Base-by-base conservation (phyloP, 2,329 filamentous ascomycete genomes). In the Fusarium sp. region DNA sequence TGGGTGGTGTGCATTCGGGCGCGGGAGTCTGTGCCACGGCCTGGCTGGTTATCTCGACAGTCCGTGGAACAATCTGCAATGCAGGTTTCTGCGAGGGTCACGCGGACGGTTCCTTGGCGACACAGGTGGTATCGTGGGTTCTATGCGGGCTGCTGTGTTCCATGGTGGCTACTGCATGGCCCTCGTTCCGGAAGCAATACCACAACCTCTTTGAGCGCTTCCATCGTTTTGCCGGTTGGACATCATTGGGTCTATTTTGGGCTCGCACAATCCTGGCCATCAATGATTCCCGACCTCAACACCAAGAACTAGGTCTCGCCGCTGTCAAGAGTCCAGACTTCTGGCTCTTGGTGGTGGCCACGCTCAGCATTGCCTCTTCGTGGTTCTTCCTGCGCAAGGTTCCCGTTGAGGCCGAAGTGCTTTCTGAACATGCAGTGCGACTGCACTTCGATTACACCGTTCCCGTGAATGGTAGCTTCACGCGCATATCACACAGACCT, bases 211-310 rank as follows among this genome's bases (percentile, higher is more conserved):
- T 93, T 75, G 92, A 94, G 80, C 79, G 87, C 47, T 86, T 86
- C 46, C 92, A 94, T 78, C 89, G 92, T 47, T 93, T 92, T 77
- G 85, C 85, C 8, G 92, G 91, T n/a, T 94, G 92, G 92, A 82
- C 85, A 13, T 83, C 88, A 12, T 81, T 93, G 8, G 82, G 79
- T 3, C 79, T 93, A 31, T 90, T 94, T 75, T 91, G 92, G 86
- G 84, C 77, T 2, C 86, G 91, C 62, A 84, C 86, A 11, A 75
- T 92, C 41, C 79, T 92, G 12, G 80, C 87, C 33, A 80, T 84
- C n/a, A 79, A 84, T 50, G 80, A 83, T 33, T 77, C 82, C 37
- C 76, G 80, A n/a, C 75, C 79, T 20, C 70, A 72, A 16, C 76
- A 60, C 6, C 54, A 70, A 21, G 69, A 77, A 11, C 76, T 84